Conservation (phyloP, 1,284 basidiomycete species). For the Leccinum glutinopallens region DNA sequence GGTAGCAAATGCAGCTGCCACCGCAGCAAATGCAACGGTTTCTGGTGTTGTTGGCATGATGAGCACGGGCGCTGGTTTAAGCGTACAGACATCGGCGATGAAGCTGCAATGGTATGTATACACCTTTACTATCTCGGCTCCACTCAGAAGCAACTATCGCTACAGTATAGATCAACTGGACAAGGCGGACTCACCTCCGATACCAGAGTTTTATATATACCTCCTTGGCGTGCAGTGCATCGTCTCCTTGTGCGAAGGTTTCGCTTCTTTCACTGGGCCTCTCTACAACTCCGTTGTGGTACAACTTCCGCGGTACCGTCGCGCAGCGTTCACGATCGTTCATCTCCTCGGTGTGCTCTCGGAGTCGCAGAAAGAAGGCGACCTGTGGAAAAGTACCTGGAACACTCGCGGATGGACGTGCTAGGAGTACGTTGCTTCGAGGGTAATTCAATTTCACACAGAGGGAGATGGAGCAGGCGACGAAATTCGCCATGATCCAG, state of each 20-base stretch:
- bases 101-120: slow-evolving; percentile 78
- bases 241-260: slow-evolving; percentile 85
- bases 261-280: slow-evolving; percentile 73
- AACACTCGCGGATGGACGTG: too few species aligned
- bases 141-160: slow-evolving; percentile 7
- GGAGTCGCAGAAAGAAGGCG: too few species aligned
- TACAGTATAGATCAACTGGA: slow-evolving; percentile 92
- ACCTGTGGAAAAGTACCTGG: too few species aligned
- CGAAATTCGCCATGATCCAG: too few species aligned
- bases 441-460: too few species aligned
- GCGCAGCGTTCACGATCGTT: too few species aligned
- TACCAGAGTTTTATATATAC: slow-evolving; percentile 92
- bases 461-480: too few species aligned
- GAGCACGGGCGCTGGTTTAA: slow-evolving; percentile 66
- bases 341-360: too few species aligned
- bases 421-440: too few species aligned
- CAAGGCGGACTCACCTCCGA: slow-evolving; percentile 90
- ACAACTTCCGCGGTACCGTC: slow-evolving; percentile 68
- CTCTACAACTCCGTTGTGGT: slow-evolving; percentile 69
- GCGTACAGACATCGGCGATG: slow-evolving; percentile 72
- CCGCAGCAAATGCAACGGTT: slow-evolving; percentile 79
- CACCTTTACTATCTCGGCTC: neutral
- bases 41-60: slow-evolving; percentile 75
- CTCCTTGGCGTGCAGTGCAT: slow-evolving; percentile 90
- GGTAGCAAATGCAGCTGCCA: slow-evolving; percentile 81